Evolutionary conservation across 352 stramenopile genomes (phyloP).

Genomic region (Globisporangium megalacanthum): DNA sequence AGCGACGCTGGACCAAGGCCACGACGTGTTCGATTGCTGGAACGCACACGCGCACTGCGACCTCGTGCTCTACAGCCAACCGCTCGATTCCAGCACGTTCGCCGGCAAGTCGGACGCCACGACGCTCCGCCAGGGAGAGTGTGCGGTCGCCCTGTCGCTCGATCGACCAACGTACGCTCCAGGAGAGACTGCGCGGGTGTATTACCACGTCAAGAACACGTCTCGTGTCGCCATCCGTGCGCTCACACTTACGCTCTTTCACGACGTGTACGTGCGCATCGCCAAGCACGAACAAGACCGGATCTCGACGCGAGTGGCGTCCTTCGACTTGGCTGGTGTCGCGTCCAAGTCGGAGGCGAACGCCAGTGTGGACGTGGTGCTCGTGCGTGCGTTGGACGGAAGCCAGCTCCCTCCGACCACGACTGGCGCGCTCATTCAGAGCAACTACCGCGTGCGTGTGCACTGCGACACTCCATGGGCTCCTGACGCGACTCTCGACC

Average conservation of each 20-base stretch:
- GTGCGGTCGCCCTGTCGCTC: slow-evolving; percentile 24
- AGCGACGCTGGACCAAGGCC: slow-evolving; percentile 6
- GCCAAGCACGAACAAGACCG: slow-evolving; percentile 7
- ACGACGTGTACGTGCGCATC: slow-evolving; percentile 18
- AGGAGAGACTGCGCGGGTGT: slow-evolving; percentile 24
- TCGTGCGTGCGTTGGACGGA: slow-evolving; percentile 1
- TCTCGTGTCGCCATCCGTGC: slow-evolving; percentile 30
- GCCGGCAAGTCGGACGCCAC: slow-evolving; percentile 18
- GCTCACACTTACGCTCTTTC: slow-evolving; percentile 19
- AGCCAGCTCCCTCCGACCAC: slow-evolving; percentile 26
- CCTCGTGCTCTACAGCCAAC: slow-evolving; percentile 26
- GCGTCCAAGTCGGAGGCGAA: slow-evolving; percentile 9
- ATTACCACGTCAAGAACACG: slow-evolving; percentile 30
- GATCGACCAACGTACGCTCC: slow-evolving; percentile 31
- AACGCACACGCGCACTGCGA: slow-evolving; percentile 5
- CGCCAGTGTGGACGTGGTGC: slow-evolving; percentile 17
- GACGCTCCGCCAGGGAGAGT: slow-evolving; percentile 27
- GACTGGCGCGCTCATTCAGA: slow-evolving; percentile 20
- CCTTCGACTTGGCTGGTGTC: slow-evolving; percentile 6
- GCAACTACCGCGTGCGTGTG: slow-evolving; percentile 27
- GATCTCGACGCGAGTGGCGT: neutral
- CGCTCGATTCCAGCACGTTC: slow-evolving; percentile 9
- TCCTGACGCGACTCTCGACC: slow-evolving; percentile 25
- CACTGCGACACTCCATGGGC: slow-evolving; percentile 38
- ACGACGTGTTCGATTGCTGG: slow-evolving; percentile 1